These are phyloP conservation scores for Pharnaceum exiguum DNA, from an alignment of 148 eudicot genomes.

Conservation along the genomic window DNA sequence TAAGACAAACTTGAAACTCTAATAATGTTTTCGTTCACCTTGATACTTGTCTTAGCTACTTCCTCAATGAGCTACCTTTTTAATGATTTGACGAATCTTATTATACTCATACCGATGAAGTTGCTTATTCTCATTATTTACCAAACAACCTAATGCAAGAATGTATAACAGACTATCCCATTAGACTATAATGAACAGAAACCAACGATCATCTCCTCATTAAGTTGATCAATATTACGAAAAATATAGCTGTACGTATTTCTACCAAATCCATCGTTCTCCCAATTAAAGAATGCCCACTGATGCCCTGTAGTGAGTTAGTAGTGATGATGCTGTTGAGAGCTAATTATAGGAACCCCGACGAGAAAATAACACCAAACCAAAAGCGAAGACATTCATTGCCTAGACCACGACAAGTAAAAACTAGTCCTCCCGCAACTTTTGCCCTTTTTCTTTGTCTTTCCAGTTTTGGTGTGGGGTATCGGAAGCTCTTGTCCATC, in stretches of 20 bases:
- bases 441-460: neutral
- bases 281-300: conserved; percentile 6
- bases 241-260: neutral
- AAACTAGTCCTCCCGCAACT: neutral
- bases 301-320: neutral
- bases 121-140: too few relatives aligned
- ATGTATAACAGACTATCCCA: too few relatives aligned
- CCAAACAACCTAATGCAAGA: too few relatives aligned
- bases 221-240: neutral
- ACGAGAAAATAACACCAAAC: neutral
- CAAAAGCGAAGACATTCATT: neutral
- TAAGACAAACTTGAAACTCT: too few relatives aligned
- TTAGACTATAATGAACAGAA: neutral
- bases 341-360: conserved; percentile 4
- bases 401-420: neutral
- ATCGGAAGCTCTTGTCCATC: conserved; percentile 16
- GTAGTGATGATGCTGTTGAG: neutral
- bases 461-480: conserved; percentile 6
- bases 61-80: too few relatives aligned
- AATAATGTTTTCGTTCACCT: too few relatives aligned
- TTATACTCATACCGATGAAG: too few relatives aligned
- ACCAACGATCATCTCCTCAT: neutral
- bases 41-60: too few relatives aligned
- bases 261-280: conserved; percentile 9
- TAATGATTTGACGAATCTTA: too few relatives aligned